phyloP scores from a whole-genome alignment of 2,329 filamentous ascomycete genomes.

The Chaetothyriales sp. region DNA sequence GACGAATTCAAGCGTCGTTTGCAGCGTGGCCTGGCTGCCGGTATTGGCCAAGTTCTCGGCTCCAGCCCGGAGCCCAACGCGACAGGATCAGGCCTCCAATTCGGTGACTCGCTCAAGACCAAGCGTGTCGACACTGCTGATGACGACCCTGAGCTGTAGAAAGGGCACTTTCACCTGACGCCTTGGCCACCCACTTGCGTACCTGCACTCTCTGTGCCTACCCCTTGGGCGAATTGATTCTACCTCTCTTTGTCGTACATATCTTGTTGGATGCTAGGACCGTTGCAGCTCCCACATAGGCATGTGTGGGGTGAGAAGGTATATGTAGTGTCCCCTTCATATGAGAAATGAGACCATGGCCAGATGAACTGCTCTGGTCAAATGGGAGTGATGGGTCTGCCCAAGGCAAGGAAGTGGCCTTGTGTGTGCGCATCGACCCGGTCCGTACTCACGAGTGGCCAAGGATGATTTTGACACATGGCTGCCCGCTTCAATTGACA shows the following conservation, averaged over 20 bases:
- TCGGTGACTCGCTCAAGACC: conserved; percentile 14
- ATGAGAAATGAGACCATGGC: not conserved
- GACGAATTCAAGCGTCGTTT: conserved; percentile 27
- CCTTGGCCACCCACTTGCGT: not conserved
- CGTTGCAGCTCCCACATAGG: not conserved
- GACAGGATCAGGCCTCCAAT: conserved; percentile 15
- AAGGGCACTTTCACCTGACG: not conserved
- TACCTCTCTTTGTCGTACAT: not conserved
- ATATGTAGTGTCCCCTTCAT: not conserved
- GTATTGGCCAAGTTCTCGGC: conserved; percentile 23
- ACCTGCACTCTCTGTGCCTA: too few species aligned
- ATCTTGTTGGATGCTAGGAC: not conserved
- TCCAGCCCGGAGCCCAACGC: conserved; percentile 5
- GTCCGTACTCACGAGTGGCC: not conserved
- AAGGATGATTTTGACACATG: not conserved
- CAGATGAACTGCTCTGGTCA: not conserved
- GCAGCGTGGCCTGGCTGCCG: conserved; percentile 23
- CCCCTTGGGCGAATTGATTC: not conserved
- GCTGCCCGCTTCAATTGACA: not conserved
- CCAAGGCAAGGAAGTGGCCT: not conserved
- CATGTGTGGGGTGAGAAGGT: not conserved
- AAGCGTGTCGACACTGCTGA: conserved; percentile 4
- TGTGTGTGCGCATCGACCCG: not conserved
- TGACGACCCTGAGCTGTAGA: conserved; percentile 17
- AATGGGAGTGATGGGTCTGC: not conserved